These are phyloP conservation scores for Stagonosporopsis cucurbitacearum DNA, from an alignment of 2,329 filamentous ascomycete genomes.

Conservation along the genomic window DNA sequence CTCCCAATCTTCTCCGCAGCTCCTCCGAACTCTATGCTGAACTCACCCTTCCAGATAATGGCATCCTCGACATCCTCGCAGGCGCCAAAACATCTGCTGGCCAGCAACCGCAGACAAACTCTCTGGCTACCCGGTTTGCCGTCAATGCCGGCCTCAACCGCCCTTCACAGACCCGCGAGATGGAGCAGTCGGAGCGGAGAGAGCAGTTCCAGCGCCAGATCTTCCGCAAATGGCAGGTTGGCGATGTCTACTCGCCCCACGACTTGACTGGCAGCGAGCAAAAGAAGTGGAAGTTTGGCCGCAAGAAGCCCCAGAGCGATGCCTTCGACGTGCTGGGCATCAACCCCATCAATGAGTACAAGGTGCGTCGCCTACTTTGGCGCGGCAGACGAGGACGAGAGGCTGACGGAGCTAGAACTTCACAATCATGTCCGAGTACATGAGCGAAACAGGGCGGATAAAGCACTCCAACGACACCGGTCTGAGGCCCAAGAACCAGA, in stretches of 20 bases:
- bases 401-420: slow-evolving; percentile 72
- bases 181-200: slow-evolving; percentile 39
- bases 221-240: slow-evolving; percentile 73
- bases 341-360: slow-evolving; percentile 84
- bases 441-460: slow-evolving; percentile 84
- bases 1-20: slow-evolving; percentile 2
- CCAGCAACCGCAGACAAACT: not conserved
- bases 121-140: slow-evolving; percentile 25
- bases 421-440: slow-evolving; percentile 86
- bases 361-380: slow-evolving; percentile 61
- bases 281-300: slow-evolving; percentile 73
- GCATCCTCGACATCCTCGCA: slow-evolving; percentile 32
- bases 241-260: slow-evolving; percentile 90
- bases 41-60: slow-evolving; percentile 16
- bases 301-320: slow-evolving; percentile 64
- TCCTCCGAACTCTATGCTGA: slow-evolving; percentile 16
- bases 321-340: slow-evolving; percentile 80
- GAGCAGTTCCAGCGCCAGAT: slow-evolving; percentile 67
- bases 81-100: slow-evolving; percentile 13
- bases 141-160: slow-evolving; percentile 29
- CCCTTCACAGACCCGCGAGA: slow-evolving; percentile 27
- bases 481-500: slow-evolving; percentile 86
- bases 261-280: slow-evolving; percentile 81
- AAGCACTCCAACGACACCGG: slow-evolving; percentile 77
- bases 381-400: too few relatives aligned